phyloP scores from a whole-genome alignment of 2,329 filamentous ascomycete species.

The Fusarium sp. region DNA sequence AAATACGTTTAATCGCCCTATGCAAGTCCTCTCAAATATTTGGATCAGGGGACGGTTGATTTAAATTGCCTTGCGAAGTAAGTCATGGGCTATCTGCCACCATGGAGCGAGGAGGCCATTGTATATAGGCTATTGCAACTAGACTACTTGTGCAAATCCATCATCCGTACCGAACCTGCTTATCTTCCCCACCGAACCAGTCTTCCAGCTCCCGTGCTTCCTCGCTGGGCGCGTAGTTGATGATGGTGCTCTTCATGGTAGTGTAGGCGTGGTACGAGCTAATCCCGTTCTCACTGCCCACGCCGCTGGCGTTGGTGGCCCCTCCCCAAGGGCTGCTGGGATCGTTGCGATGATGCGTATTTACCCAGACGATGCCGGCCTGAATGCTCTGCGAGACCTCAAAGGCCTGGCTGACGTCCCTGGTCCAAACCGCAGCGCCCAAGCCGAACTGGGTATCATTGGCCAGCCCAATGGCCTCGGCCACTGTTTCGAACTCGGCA shows the following conservation, averaged over 20 bases:
- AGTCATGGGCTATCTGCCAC: no score
- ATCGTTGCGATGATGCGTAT: constrained; percentile 78
- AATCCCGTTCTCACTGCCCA: constrained; percentile 79
- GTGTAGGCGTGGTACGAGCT: constrained; percentile 72
- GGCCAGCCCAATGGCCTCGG: constrained; percentile 75
- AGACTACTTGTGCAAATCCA: neutral
- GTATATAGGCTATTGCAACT: no score
- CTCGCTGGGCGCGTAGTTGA: constrained; percentile 73
- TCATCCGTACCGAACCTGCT: constrained; percentile 58
- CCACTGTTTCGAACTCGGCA: constrained; percentile 79
- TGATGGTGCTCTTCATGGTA: constrained; percentile 72
- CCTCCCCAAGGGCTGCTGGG: constrained; percentile 79
- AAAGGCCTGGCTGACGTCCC: constrained; percentile 79
- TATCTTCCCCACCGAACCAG: constrained; percentile 73
- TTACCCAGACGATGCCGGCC: constrained; percentile 71
- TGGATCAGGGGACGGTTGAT: no score
- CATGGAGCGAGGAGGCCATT: no score
- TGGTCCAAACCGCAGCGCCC: constrained; percentile 82
- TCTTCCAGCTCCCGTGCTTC: constrained; percentile 67
- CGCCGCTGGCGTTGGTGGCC: constrained; percentile 69
- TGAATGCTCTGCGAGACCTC: constrained; percentile 77
- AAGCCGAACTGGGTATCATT: constrained; percentile 83
- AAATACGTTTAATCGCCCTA: no score
- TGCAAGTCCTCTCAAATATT: no score
- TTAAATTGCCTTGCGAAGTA: no score